Conservation (phyloP, 345 rosid genomes). For the Balakata baccata region DNA sequence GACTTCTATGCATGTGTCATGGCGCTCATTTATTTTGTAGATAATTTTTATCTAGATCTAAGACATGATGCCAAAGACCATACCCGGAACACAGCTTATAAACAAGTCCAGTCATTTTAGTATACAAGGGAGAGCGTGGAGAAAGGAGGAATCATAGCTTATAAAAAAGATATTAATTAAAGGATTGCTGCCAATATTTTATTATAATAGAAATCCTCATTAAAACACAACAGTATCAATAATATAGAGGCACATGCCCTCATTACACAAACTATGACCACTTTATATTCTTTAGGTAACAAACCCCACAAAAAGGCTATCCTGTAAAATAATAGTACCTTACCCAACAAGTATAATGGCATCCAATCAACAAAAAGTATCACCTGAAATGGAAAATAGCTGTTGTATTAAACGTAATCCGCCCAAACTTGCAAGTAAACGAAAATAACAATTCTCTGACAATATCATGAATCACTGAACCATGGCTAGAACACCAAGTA, state of each 20-base stretch:
- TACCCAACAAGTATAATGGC: background rate
- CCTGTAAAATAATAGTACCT: background rate
- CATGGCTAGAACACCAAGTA: no score
- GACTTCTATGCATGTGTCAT: no score
- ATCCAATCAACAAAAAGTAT: background rate
- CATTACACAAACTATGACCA: background rate
- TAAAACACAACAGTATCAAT: constrained; percentile 13
- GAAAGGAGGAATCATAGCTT: background rate
- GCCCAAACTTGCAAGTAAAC: background rate
- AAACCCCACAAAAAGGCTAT: background rate
- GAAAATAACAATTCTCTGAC: no score
- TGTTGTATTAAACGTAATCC: background rate
- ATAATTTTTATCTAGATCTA: no score
- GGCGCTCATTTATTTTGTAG: no score
- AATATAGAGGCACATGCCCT: constrained; percentile 10
- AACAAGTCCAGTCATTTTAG: no score
- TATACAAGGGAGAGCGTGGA: background rate
- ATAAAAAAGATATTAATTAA: background rate
- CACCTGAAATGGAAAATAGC: constrained; percentile 15
- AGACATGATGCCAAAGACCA: no score
- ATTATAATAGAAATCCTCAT: background rate
- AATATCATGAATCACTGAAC: no score
- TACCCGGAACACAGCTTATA: no score
- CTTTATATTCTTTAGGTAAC: background rate
- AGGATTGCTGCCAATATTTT: background rate